phyloP scores from a whole-genome alignment of 1,284 basidiomycete species.

The Pholiota adiposa region DNA sequence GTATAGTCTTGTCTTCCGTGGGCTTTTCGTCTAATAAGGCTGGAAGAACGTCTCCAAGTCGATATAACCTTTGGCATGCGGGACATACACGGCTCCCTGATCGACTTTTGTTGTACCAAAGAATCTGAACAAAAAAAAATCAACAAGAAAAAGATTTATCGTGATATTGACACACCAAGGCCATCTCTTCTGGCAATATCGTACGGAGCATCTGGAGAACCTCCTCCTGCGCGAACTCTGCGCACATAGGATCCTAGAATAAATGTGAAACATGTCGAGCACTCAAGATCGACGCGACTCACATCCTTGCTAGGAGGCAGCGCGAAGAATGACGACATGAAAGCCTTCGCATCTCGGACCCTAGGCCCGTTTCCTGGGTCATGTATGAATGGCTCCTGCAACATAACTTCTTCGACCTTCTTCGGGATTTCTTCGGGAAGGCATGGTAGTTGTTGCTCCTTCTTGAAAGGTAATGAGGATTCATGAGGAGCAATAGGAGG shows the following conservation, averaged over 20 bases:
- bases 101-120: slow-evolving; percentile 85
- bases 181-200: slow-evolving; percentile 70
- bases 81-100: slow-evolving; percentile 71
- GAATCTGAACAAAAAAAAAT: slow-evolving; percentile 50
- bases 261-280: background rate
- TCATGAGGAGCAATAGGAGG: background rate
- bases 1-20: slow-evolving; percentile 27
- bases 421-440: slow-evolving; percentile 10
- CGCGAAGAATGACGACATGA: slow-evolving; percentile 67
- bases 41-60: slow-evolving; percentile 63
- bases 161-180: slow-evolving; percentile 52
- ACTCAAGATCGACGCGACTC: slow-evolving; percentile 14
- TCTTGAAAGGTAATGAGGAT: background rate
- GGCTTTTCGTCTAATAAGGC: slow-evolving; percentile 45
- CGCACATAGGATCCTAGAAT: slow-evolving; percentile 57
- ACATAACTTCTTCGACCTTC: slow-evolving; percentile 27
- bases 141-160: slow-evolving; percentile 6
- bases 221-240: slow-evolving; percentile 74
- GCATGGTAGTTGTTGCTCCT: background rate
- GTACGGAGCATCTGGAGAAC: slow-evolving; percentile 71
- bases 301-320: slow-evolving; percentile 60
- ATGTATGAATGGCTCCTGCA: slow-evolving; percentile 59
- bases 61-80: slow-evolving; percentile 72
- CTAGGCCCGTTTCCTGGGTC: slow-evolving; percentile 79
- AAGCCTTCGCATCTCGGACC: slow-evolving; percentile 61